These are phyloP conservation scores for Pythium myriotylum DNA, from an alignment of 352 stramenopile species.

Conservation along the genomic window DNA sequence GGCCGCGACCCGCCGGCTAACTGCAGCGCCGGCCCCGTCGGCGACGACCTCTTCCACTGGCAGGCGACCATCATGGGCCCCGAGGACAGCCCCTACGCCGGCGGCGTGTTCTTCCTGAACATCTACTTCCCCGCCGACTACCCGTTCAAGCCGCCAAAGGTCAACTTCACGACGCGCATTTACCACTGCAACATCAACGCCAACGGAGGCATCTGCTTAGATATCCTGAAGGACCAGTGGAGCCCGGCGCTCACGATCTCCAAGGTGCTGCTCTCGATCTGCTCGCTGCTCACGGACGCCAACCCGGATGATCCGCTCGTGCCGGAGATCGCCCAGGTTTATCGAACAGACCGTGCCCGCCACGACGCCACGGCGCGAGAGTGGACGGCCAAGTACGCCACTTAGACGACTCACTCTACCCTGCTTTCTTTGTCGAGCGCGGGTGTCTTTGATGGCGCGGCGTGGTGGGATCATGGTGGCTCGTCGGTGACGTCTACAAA, in stretches of 20 bases:
- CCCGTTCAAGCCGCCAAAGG: conserved; percentile 98
- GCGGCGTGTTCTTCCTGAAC: conserved; percentile 98
- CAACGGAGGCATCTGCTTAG: conserved; percentile 99
- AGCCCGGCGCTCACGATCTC: conserved; percentile 98
- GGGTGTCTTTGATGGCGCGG: conserved; percentile 16
- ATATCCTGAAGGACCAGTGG: conserved; percentile 99
- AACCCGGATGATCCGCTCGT: conserved; percentile 99
- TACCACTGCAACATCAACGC: conserved; percentile 99
- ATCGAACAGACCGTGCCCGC: conserved; percentile 91
- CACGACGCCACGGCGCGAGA: conserved; percentile 96
- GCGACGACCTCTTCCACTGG: conserved; percentile 99
- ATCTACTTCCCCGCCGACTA: conserved; percentile 99
- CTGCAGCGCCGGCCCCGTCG: conserved; percentile 97
- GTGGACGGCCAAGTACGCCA: conserved; percentile 99
- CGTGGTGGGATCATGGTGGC: background rate
- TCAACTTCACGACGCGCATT: conserved; percentile 99
- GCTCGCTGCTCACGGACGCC: conserved; percentile 98
- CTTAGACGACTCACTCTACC: conserved; percentile 74
- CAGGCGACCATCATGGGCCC: conserved; percentile 98
- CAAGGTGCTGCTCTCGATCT: conserved; percentile 99
- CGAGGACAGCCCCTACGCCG: conserved; percentile 97
- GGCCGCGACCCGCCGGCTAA: conserved; percentile 97
- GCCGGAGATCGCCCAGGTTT: conserved; percentile 93
- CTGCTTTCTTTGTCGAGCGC: conserved; percentile 7
- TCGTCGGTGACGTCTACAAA: background rate